phyloP scores from a whole-genome alignment of 2,329 filamentous ascomycete species.

The Colletotrichum sp. region DNA sequence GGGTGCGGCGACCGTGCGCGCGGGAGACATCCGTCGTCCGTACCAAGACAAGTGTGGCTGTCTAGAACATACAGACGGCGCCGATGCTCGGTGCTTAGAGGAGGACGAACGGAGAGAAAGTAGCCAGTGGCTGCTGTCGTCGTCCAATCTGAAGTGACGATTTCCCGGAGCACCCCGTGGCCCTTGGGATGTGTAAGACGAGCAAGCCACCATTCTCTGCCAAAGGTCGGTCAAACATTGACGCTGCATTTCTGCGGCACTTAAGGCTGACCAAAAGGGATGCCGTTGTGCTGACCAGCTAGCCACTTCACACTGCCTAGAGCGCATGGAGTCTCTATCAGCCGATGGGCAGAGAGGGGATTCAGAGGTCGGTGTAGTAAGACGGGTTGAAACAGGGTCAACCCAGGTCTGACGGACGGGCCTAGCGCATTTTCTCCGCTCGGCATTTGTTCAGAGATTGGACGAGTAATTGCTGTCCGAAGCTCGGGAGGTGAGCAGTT shows the following conservation, averaged over 20 bases:
- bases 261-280: background rate
- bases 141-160: background rate
- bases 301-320: background rate
- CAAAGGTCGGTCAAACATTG: background rate
- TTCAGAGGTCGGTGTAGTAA: background rate
- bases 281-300: background rate
- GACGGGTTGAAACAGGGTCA: background rate
- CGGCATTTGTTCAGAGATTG: conserved; percentile 3
- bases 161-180: background rate
- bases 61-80: background rate
- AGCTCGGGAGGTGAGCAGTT: background rate
- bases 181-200: background rate
- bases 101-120: background rate
- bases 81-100: background rate
- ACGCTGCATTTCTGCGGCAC: background rate
- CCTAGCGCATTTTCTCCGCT: background rate
- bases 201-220: background rate
- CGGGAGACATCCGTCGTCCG: background rate
- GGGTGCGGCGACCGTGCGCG: background rate
- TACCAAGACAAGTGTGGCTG: background rate
- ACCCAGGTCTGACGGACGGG: background rate
- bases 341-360: background rate
- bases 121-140: background rate
- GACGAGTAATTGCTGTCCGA: background rate
- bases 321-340: background rate